Evolutionary conservation across 176 grass and related monocot species (phyloP).

Genomic region (Themeda triandra): DNA sequence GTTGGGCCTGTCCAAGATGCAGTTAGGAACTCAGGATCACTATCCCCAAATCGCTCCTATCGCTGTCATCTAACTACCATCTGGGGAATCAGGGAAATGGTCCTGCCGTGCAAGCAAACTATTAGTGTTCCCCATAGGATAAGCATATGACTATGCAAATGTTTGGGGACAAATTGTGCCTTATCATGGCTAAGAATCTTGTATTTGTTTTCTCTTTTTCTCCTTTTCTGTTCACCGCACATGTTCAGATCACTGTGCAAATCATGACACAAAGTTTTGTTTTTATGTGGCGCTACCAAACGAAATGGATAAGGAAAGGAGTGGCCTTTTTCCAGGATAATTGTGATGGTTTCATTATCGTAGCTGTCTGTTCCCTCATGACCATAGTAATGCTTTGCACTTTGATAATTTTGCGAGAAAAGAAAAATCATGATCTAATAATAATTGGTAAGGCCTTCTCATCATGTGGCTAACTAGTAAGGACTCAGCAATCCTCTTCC

Average conservation of each 20-base stretch:
- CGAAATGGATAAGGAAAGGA: conserved; percentile 22
- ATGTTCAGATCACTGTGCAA: conserved; percentile 11
- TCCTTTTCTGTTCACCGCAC: background rate
- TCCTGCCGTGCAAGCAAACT: conserved; percentile 51
- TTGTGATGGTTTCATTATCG: background rate
- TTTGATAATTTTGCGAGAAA: background rate
- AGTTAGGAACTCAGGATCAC: background rate
- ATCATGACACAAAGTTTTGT: background rate
- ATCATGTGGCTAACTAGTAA: conserved; percentile 4
- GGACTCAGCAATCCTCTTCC: background rate
- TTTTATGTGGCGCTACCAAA: conserved; percentile 23
- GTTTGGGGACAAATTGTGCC: background rate
- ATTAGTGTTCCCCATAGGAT: conserved; percentile 15
- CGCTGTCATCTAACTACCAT: conserved; percentile 28
- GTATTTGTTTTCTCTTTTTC: background rate
- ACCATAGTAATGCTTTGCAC: background rate
- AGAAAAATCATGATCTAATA: background rate
- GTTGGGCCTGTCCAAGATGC: background rate
- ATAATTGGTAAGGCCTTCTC: background rate
- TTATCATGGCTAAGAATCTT: background rate
- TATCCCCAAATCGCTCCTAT: conserved; percentile 10
- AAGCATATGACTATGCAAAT: background rate
- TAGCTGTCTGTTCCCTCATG: conserved; percentile 9
- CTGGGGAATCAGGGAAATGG: background rate
- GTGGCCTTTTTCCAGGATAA: background rate